phyloP scores from a whole-genome alignment of 169 alveolate species.

The Cystoisospora suis region DNA sequence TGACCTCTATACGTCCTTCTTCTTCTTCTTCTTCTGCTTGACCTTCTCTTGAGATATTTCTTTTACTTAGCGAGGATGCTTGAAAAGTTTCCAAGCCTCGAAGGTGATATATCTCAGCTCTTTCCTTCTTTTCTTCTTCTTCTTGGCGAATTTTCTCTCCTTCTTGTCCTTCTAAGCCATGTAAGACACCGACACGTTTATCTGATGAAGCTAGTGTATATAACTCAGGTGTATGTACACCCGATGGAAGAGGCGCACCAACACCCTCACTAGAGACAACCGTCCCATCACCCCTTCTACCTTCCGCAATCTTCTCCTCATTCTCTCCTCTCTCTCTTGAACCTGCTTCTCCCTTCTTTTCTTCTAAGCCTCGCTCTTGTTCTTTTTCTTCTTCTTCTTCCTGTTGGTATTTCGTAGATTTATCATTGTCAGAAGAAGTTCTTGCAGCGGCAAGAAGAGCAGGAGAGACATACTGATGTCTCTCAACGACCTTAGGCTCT shows the following conservation, averaged over 20 bases:
- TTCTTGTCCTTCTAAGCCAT: not conserved
- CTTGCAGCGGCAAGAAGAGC: not conserved
- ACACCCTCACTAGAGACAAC: too few species aligned
- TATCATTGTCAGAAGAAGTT: not conserved
- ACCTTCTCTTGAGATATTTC: not conserved
- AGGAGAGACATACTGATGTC: not conserved
- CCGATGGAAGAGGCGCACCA: too few species aligned
- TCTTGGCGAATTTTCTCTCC: not conserved
- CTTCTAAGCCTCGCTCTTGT: too few species aligned
- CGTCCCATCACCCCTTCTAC: not conserved
- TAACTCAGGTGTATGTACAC: too few species aligned
- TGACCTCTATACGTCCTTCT: not conserved
- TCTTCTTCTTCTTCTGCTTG: not conserved
- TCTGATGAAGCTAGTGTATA: too few species aligned
- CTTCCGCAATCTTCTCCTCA: not conserved
- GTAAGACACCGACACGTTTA: not conserved
- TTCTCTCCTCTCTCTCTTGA: not conserved
- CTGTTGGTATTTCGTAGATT: too few species aligned
- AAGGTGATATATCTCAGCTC: not conserved
- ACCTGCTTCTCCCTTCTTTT: not conserved
- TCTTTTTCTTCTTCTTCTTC: too few species aligned
- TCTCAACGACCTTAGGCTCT: not conserved
- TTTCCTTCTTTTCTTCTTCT: not conserved
- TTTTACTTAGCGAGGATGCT: not conserved
- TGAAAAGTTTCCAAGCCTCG: not conserved